A percentile compares a stretch with the other conserved stretches of the same genome.
These are phyloP conservation scores for Bruguiera sexangula DNA, from an alignment of 345 rosid genomes.

Conservation along the genomic window DNA sequence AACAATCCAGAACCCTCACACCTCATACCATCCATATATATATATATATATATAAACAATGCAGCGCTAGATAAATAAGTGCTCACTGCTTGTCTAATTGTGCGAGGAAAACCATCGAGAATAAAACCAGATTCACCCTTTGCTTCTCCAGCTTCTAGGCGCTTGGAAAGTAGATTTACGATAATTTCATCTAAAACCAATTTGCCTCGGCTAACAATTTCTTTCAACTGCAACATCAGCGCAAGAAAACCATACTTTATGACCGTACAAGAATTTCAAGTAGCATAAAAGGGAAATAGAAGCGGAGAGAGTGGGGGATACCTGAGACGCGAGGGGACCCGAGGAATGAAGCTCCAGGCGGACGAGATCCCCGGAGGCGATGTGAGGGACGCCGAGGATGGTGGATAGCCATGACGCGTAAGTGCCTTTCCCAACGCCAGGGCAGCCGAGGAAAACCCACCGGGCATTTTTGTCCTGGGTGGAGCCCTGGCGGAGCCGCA, in stretches of 20 bases:
- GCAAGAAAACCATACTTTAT: conserved; percentile 3
- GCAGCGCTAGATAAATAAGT: conserved; percentile 11
- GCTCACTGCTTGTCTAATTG: conserved; percentile 89
- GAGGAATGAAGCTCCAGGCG: conserved; percentile 81
- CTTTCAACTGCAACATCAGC: conserved; percentile 53
- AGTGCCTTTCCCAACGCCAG: conserved; percentile 97
- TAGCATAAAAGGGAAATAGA: too few relatives aligned
- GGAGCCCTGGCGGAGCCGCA: conserved; percentile 21
- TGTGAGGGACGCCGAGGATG: conserved; percentile 84
- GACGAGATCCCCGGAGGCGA: conserved; percentile 97
- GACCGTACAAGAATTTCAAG: neutral
- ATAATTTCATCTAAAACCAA: conserved; percentile 87
- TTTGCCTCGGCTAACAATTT: conserved; percentile 74
- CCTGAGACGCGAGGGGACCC: conserved; percentile 79
- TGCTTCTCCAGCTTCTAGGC: conserved; percentile 64
- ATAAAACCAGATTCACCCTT: conserved; percentile 91
- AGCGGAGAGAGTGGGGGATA: conserved; percentile 2
- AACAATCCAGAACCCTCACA: neutral
- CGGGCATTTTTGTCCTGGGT: conserved; percentile 44
- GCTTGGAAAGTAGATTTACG: conserved; percentile 68
- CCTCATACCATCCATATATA: neutral
- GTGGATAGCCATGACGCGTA: conserved; percentile 85
- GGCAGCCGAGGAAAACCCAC: conserved; percentile 97
- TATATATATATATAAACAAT: neutral
- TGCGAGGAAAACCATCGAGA: conserved; percentile 97